Conservation (phyloP, 139 green algal species). For the Coelastrella sp. region DNA sequence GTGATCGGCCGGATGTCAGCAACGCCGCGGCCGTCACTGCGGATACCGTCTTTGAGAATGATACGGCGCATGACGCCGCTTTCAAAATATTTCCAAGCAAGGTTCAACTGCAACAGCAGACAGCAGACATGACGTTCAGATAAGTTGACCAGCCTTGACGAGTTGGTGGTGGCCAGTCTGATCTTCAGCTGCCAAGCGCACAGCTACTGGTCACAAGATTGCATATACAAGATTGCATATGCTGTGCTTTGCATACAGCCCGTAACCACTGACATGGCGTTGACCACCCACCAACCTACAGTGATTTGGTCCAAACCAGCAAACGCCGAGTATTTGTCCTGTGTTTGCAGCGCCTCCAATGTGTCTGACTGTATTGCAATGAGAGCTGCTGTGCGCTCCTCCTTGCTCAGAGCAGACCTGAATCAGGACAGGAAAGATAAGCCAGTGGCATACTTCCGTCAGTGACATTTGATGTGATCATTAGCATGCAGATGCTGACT, state of each 20-base stretch:
- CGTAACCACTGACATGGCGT: not conserved
- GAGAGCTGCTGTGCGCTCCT: slow-evolving; percentile 47
- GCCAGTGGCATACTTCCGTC: no score
- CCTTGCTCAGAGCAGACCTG: slow-evolving; percentile 52
- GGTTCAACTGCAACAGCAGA: slow-evolving; percentile 33
- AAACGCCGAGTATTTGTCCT: not conserved
- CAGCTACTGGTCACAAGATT: no score
- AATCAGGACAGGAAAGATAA: not conserved
- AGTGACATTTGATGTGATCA: no score
- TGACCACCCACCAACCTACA: not conserved
- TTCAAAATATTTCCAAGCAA: slow-evolving; percentile 66
- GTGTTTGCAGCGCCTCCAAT: not conserved
- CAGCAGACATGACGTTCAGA: not conserved
- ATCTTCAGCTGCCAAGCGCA: no score
- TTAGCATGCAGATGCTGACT: not conserved
- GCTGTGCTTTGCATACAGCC: not conserved
- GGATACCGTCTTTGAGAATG: slow-evolving; percentile 73
- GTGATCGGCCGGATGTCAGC: slow-evolving; percentile 89
- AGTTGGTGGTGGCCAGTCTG: no score
- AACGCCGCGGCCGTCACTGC: slow-evolving; percentile 83
- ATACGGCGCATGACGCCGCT: slow-evolving; percentile 72
- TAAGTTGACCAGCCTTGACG: no score
- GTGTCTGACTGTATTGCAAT: not conserved
- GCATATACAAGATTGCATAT: not conserved
- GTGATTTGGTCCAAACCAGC: slow-evolving; percentile 10